A percentile compares a stretch with the other conserved stretches of the same genome.
Conservation (phyloP, 2,329 filamentous ascomycete species). For the Rutstroemia sp. region DNA sequence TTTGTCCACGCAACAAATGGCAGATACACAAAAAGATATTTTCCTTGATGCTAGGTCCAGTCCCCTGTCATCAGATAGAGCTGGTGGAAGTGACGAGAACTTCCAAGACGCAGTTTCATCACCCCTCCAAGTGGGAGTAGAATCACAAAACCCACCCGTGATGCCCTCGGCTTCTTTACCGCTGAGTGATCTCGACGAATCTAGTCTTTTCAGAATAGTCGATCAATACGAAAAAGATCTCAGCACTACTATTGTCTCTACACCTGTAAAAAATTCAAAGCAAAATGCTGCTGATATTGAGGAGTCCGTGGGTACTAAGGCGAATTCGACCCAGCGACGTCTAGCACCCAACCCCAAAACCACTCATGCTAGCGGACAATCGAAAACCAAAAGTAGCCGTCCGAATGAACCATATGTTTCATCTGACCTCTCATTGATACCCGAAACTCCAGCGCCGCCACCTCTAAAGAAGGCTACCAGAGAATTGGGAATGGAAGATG, state of each 20-base stretch:
- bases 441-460: conserved; percentile 22
- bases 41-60: conserved; percentile 44
- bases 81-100: conserved; percentile 11
- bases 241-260: background rate
- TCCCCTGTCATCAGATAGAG: conserved; percentile 29
- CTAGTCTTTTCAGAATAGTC: conserved; percentile 24
- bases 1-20: background rate
- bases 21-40: conserved; percentile 6
- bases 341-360: background rate
- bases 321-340: background rate
- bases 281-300: background rate
- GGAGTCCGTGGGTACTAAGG: background rate
- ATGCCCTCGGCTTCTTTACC: conserved; percentile 11
- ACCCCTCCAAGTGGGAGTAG: conserved; percentile 8
- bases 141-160: background rate
- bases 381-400: background rate
- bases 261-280: background rate
- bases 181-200: conserved; percentile 24
- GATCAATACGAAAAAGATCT: conserved; percentile 14
- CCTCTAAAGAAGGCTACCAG: background rate
- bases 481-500: background rate
- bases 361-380: background rate
- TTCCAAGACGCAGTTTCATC: conserved; percentile 26
- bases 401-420: conserved; percentile 7
- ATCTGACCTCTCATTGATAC: conserved; percentile 19